These are phyloP conservation scores for Talaromyces sp. DNA, from an alignment of 2,329 filamentous ascomycete genomes.

Conservation along the genomic window DNA sequence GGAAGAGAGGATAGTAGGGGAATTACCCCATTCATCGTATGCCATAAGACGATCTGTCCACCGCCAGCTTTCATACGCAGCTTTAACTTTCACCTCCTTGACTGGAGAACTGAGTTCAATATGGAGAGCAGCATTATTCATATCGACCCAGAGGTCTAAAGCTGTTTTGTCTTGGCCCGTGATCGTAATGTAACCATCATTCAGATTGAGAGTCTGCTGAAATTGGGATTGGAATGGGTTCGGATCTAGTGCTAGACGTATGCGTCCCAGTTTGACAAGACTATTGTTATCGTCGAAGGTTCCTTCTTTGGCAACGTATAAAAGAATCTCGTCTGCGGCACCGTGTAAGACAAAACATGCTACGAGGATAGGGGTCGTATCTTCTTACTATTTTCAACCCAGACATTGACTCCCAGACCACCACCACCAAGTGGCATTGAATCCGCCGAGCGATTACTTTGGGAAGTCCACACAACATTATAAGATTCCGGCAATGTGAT, in stretches of 20 bases:
- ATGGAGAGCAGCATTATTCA: background rate
- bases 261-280: background rate
- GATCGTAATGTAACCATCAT: conserved; percentile 8
- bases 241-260: background rate
- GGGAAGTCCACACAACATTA: background rate
- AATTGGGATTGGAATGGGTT: conserved; percentile 1
- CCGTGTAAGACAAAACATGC: background rate
- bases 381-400: background rate
- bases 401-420: background rate
- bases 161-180: background rate
- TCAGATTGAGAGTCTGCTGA: background rate
- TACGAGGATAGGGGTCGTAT: background rate
- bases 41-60: background rate
- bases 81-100: background rate
- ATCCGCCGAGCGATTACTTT: background rate
- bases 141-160: background rate
- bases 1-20: background rate
- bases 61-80: conserved; percentile 4
- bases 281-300: conserved; percentile 4
- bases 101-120: background rate
- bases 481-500: background rate
- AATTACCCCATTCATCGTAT: background rate
- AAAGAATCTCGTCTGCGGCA: background rate
- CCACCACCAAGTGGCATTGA: conserved; percentile 1
- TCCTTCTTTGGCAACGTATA: conserved; percentile 6